Base-by-base conservation (phyloP, 2,329 filamentous ascomycete genomes). In the Phaeosphaeriaceae sp. region DNA sequence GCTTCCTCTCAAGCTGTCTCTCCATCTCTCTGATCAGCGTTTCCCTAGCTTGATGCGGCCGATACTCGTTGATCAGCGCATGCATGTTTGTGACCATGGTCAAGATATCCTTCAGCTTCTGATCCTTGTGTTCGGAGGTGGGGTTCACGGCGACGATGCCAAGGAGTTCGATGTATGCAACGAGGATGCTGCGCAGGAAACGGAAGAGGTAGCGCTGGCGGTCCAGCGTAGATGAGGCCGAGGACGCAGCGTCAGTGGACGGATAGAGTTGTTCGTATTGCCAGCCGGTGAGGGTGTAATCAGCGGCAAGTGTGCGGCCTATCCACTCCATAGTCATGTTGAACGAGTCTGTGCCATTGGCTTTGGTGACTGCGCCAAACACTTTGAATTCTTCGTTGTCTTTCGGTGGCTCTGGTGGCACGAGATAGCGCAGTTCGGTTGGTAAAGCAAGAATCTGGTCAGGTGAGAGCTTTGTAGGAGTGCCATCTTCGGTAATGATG, bases 61-160 rank as follows among this genome's bases (percentile, higher is more conserved):
- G 83, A 75, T 96, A 97, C 72, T 96, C 87, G 72, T 99, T 99
- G 58, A 97, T 85, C 45, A 96, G 82, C 66, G 95, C 90, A 74
- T 97, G 92, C 66, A 95, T 88, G 72, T 97, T 97, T 72, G 93
- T 87, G 56, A 96, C 87, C 21, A 97, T 77, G 13, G 87, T 92
- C 63, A 88, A 83, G 26, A 99, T 75, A 71, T 97, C 88, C 36
- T 85, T 79, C 37, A 93, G 81, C 70, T 96, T 96, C 34, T 85
- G 81, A 29, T 83, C 79, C 42, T 86, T 89, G 20, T 83, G 79
- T 42, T 86, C 88, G 69, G 87, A 63, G 3, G 55, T 57, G 0
- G 90, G 88, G 37, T 87, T 81, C n/a, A 83, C 74, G 8, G 83
- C 81, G 48, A 95, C 78, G 12, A 89, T 78, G 18, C 91, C 90